Base-by-base conservation (phyloP, 257 asterid genomes). In the Craterostigma plantagineum region DNA sequence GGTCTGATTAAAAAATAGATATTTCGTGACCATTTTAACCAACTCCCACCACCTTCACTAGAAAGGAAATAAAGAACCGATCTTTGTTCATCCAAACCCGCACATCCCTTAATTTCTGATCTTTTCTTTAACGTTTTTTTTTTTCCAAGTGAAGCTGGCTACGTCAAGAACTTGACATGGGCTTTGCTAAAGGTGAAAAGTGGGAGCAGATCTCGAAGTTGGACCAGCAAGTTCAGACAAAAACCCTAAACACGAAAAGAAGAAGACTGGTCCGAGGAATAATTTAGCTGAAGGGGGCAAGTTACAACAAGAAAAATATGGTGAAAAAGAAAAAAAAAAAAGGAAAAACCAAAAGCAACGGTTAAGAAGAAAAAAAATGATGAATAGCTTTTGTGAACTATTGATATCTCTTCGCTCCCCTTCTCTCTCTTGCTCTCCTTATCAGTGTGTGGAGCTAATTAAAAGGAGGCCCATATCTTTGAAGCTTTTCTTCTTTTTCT, bases 141-240 rank as follows among this genome's bases (percentile, higher is more conserved):
- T 40, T 52, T n/a, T n/a, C n/a, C n/a, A n/a, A n/a, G n/a, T 49
- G 60, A 42, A 43, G 54, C 57, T 23, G 49, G 35, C 33, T 41
- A 34, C 39, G 53, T 10, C 55, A 34, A 38, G 11, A 65, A 46
- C 54, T 50, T 33, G 44, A 37, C 60, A 38, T 38, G 57, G 52
- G 57, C 55, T 57, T 57, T 47, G 47, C 35, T 46, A 42, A 58
- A 58, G 62, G 38, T 18, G 48, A 48, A 55, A 63, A 52, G 58
- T 18, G 52, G n/a, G 51, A 64, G 63, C 66, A 73, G 93, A 80
- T 80, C 93, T 80, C 58, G 64, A 50, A 68, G 62, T 38, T 48
- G 55, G 36, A 45, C 51, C 58, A 40, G 51, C 38, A 39, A 7
- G 13, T 7, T 11, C 12, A 39, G 16, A 39, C 13, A 57, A 46